Conservation (phyloP, 306 rosid species). For the Rosa persica region DNA sequence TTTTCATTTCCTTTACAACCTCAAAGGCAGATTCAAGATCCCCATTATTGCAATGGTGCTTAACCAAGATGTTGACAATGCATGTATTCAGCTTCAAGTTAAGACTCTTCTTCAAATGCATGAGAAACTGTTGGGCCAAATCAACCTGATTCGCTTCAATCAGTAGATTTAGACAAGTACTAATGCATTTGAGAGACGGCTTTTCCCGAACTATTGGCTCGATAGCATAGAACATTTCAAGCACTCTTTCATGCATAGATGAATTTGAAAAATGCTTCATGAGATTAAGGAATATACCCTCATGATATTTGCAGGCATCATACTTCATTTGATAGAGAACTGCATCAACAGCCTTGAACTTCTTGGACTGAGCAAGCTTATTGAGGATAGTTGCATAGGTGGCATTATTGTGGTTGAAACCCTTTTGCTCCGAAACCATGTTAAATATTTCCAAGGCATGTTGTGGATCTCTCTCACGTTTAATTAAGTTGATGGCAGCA, state of each 20-base stretch:
- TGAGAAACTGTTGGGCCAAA: slow-evolving; percentile 64
- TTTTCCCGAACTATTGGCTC: slow-evolving; percentile 64
- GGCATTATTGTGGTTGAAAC: slow-evolving; percentile 68
- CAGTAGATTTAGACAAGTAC: slow-evolving; percentile 79
- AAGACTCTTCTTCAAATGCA: slow-evolving; percentile 53
- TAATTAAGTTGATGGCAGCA: slow-evolving; percentile 57
- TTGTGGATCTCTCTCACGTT: slow-evolving; percentile 77
- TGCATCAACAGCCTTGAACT: slow-evolving; percentile 65
- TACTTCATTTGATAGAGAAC: slow-evolving; percentile 72
- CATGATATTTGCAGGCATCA: slow-evolving; percentile 83
- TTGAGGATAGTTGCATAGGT: slow-evolving; percentile 70
- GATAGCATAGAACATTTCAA: slow-evolving; percentile 58
- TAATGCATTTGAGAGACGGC: slow-evolving; percentile 73
- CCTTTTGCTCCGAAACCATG: slow-evolving; percentile 66
- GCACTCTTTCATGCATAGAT: slow-evolving; percentile 61
- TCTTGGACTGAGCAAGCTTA: slow-evolving; percentile 67
- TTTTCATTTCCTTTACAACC: slow-evolving; percentile 72
- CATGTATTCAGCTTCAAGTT: slow-evolving; percentile 65
- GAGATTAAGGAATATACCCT: slow-evolving; percentile 70
- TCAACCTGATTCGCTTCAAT: slow-evolving; percentile 62
- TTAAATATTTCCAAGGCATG: slow-evolving; percentile 76
- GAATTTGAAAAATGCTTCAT: slow-evolving; percentile 76
- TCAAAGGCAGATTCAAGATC: slow-evolving; percentile 76
- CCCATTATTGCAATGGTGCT: slow-evolving; percentile 79
- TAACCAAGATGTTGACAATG: slow-evolving; percentile 75